A percentile compares a stretch with the other conserved stretches of the same genome.
Conservation (phyloP, 331 rosid genomes). For the Erythrophleum ivorense region DNA sequence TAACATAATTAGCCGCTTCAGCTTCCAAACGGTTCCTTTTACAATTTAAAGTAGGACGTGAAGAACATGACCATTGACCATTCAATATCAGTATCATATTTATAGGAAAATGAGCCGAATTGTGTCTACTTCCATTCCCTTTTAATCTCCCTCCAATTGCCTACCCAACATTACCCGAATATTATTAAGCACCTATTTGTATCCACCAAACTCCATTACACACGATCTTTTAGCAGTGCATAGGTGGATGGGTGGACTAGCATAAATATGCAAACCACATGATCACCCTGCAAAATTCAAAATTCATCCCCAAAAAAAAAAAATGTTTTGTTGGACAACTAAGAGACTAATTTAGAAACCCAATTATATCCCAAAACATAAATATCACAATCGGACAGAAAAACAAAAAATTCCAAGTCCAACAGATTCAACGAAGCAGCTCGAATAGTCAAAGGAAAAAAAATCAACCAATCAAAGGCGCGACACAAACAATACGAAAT, state of each 20-base stretch:
- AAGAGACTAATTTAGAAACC: constrained; percentile 17
- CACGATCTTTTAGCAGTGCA: constrained; percentile 11
- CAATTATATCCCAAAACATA: not conserved
- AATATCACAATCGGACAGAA: not conserved
- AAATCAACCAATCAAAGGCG: constrained; percentile 20
- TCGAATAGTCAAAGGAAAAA: constrained; percentile 35
- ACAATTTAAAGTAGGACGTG: constrained; percentile 6
- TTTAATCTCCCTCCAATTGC: constrained; percentile 5
- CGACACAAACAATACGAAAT: not conserved
- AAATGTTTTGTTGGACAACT: not conserved
- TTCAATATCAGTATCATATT: not conserved
- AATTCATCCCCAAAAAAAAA: not conserved
- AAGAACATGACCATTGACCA: not conserved
- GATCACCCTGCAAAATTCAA: not conserved
- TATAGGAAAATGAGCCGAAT: not conserved
- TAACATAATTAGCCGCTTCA: not conserved
- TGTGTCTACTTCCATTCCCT: not conserved
- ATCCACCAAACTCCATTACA: not conserved
- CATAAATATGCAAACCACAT: not conserved
- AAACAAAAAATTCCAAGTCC: constrained; percentile 1
- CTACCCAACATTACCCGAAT: not conserved
- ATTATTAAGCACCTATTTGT: not conserved
- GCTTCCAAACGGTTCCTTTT: not conserved
- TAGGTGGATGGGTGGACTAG: not conserved
- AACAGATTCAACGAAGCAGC: constrained; percentile 29